Conservation (phyloP, 1,139 yeast species). For the Sugiyamaella grinbergsii region DNA sequence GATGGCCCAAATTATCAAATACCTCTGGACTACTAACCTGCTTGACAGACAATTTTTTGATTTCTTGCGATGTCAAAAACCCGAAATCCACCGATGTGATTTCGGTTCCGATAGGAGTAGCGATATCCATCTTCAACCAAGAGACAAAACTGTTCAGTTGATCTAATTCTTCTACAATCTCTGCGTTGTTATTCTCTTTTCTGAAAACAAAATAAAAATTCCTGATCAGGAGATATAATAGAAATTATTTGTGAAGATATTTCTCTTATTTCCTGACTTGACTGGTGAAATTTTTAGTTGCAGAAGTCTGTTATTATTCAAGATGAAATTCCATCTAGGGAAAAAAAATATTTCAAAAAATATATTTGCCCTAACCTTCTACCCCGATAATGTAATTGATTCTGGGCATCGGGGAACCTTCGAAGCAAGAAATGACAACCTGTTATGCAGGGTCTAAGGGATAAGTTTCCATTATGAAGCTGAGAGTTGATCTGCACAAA, state of each 20-base stretch:
- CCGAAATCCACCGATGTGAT: conserved; percentile 92
- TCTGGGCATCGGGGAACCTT: background rate
- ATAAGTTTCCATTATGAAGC: no score
- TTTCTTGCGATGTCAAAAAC: conserved; percentile 77
- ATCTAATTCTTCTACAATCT: background rate
- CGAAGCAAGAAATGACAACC: background rate
- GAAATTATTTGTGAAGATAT: background rate
- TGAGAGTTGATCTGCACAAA: no score
- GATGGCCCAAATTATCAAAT: conserved; percentile 94
- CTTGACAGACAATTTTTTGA: conserved; percentile 83
- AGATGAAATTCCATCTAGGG: background rate
- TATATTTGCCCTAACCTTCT: conserved; percentile 11
- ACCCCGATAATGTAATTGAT: conserved; percentile 3
- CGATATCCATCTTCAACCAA: conserved; percentile 69
- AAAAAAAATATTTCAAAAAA: conserved; percentile 4
- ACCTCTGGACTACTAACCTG: conserved; percentile 95
- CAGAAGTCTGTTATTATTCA: no score
- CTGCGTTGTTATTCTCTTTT: background rate
- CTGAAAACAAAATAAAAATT: background rate
- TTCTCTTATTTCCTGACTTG: background rate
- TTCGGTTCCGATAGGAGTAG: conserved; percentile 95
- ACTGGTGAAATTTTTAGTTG: no score
- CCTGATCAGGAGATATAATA: background rate
- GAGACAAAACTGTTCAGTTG: background rate
- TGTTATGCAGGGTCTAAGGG: conserved; percentile 2